Percentiles rank a stretch among this genome's conserved stretches.
Conservation (phyloP, 805 yeast genomes). For the Suhomyces sp. region DNA sequence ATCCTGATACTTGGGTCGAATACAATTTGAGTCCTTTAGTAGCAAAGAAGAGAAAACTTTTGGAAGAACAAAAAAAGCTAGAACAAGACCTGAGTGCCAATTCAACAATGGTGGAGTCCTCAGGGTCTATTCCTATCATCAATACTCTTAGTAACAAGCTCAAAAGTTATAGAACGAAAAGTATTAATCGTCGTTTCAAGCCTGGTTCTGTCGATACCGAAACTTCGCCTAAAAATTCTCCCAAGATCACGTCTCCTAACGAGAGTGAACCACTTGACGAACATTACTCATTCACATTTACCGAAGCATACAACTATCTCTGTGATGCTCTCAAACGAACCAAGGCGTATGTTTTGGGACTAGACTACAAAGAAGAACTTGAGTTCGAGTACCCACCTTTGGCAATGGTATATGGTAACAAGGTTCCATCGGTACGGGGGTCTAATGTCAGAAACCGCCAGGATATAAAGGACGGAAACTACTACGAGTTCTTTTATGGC, state of each 20-base stretch:
- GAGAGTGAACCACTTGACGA: neutral
- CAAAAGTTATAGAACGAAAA: constrained; percentile 19
- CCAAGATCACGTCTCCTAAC: neutral
- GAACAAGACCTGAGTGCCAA: neutral
- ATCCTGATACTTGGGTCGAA: constrained; percentile 76
- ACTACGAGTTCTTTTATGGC: constrained; percentile 75
- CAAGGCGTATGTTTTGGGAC: constrained; percentile 51
- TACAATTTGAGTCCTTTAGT: constrained; percentile 76
- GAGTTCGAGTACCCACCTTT: constrained; percentile 69
- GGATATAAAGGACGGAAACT: constrained; percentile 68
- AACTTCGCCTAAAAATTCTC: constrained; percentile 1
- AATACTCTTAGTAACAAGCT: constrained; percentile 27
- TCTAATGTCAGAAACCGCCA: constrained; percentile 60
- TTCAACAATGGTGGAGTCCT: neutral
- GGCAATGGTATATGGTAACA: constrained; percentile 76
- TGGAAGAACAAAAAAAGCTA: constrained; percentile 17
- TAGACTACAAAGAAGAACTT: constrained; percentile 51
- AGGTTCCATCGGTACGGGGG: constrained; percentile 83
- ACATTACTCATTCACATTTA: constrained; percentile 34
- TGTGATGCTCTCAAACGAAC: constrained; percentile 58
- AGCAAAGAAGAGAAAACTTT: constrained; percentile 29
- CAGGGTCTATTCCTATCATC: constrained; percentile 19
- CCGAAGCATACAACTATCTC: constrained; percentile 65
- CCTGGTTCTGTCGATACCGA: neutral
- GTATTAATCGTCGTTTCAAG: constrained; percentile 1